These are phyloP conservation scores for Kalmanozyma brasiliensis DNA, from an alignment of 1,284 basidiomycete species.

Conservation along the genomic window DNA sequence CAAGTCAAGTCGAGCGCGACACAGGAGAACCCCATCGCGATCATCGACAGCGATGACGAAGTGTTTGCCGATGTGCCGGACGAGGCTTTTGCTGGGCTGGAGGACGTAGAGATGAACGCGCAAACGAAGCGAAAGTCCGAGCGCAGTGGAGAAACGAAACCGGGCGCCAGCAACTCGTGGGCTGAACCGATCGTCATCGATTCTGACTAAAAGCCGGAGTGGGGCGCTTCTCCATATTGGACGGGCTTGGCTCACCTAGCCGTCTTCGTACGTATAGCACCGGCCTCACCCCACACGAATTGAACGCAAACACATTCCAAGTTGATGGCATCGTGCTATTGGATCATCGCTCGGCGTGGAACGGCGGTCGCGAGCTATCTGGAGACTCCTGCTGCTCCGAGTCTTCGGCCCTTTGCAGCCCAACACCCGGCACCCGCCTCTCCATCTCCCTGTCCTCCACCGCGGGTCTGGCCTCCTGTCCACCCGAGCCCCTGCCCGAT, in stretches of 20 bases:
- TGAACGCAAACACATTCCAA: background rate
- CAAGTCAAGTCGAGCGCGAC: constrained; percentile 13
- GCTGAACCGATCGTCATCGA: constrained; percentile 46
- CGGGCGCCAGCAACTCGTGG: constrained; percentile 3
- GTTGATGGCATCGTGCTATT: too few relatives aligned
- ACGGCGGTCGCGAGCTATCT: background rate
- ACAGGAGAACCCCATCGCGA: constrained; percentile 19
- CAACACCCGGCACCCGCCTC: constrained; percentile 39
- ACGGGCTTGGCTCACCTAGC: too few relatives aligned
- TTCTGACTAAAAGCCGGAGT: too few relatives aligned
- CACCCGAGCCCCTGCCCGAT: constrained; percentile 44
- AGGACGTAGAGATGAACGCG: background rate
- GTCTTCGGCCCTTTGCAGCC: constrained; percentile 13
- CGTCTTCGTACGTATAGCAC: too few relatives aligned
- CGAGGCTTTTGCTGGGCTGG: background rate
- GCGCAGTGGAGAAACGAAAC: background rate
- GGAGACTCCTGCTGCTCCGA: background rate
- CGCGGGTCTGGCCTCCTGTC: constrained; percentile 30
- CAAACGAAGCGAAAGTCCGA: background rate
- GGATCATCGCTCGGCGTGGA: constrained; percentile 13
- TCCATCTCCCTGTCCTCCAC: constrained; percentile 55
- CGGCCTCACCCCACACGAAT: too few relatives aligned
- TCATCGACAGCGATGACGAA: constrained; percentile 45
- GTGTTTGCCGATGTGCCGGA: constrained; percentile 13
- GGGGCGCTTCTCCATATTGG: too few relatives aligned